phyloP scores from a whole-genome alignment of 2,329 filamentous ascomycete species.

The Pseudophaeomoniella oleicola region DNA sequence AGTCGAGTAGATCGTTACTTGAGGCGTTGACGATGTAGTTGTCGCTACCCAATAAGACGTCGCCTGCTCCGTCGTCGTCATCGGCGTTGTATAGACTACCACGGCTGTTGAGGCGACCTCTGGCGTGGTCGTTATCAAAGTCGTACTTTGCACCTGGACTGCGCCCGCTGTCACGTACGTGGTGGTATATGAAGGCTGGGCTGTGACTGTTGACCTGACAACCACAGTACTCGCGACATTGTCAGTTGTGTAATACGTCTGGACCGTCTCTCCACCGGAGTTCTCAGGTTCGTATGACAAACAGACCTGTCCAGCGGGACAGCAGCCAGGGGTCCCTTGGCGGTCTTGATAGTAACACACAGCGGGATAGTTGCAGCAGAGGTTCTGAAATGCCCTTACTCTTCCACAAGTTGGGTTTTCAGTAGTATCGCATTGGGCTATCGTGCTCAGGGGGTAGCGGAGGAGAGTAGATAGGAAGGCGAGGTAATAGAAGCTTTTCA shows the following conservation, averaged over 20 bases:
- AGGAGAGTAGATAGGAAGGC: slow-evolving; percentile 2
- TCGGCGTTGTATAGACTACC: slow-evolving; percentile 1
- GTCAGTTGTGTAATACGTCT: neutral
- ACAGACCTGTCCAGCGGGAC: slow-evolving; percentile 14
- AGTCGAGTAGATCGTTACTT: neutral
- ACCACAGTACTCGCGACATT: neutral
- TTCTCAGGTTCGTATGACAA: neutral
- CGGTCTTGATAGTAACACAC: slow-evolving; percentile 15
- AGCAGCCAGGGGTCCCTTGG: slow-evolving; percentile 13
- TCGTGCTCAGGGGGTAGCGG: no score
- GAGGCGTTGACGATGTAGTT: neutral
- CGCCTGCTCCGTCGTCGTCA: slow-evolving; percentile 2
- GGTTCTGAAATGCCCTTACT: slow-evolving; percentile 6
- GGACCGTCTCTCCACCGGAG: neutral
- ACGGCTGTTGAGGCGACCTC: slow-evolving; percentile 4
- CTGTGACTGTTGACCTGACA: neutral
- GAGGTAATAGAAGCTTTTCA: neutral
- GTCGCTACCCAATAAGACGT: neutral
- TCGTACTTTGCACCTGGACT: no score
- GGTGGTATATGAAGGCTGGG: neutral
- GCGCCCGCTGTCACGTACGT: neutral
- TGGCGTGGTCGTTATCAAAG: no score
- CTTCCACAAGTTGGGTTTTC: slow-evolving; percentile 13
- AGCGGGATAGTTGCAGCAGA: slow-evolving; percentile 12
- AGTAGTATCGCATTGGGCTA: slow-evolving; percentile 9